A percentile compares a stretch with the other conserved stretches of the same genome.
Evolutionary conservation across 768 basidiomycete species (phyloP).

Genomic region (Suillus placidus): DNA sequence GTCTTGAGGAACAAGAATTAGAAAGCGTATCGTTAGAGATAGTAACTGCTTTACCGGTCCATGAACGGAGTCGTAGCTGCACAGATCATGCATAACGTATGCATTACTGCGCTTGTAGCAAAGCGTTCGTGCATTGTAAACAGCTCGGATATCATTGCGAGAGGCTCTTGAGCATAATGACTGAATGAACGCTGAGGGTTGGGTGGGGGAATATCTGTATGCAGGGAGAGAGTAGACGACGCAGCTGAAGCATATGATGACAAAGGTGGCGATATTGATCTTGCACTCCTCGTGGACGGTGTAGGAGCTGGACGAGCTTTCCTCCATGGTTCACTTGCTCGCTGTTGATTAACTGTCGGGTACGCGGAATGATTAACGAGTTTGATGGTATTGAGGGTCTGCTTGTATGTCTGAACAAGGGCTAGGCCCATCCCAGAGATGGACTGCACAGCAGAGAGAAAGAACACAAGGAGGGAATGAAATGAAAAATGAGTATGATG

Average conservation of each 20-base stretch:
- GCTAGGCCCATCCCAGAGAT: slow-evolving; percentile 71
- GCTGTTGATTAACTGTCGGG: not conserved
- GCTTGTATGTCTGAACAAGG: slow-evolving; percentile 69
- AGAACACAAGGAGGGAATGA: slow-evolving; percentile 61
- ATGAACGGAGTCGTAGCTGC: slow-evolving; percentile 55
- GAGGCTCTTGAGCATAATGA: slow-evolving; percentile 44
- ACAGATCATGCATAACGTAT: slow-evolving; percentile 49
- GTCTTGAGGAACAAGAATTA: slow-evolving; percentile 40
- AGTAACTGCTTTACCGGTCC: slow-evolving; percentile 50
- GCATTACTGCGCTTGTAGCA: slow-evolving; percentile 49
- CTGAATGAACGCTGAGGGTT: slow-evolving; percentile 13
- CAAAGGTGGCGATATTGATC: slow-evolving; percentile 11
- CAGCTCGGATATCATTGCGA: slow-evolving; percentile 53
- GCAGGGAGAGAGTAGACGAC: slow-evolving; percentile 27
- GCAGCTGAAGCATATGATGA: slow-evolving; percentile 25
- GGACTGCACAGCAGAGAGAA: slow-evolving; percentile 75
- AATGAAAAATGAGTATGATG: slow-evolving; percentile 44
- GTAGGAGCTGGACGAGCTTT: slow-evolving; percentile 4
- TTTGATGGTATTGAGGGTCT: slow-evolving; percentile 63
- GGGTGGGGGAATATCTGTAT: slow-evolving; percentile 13
- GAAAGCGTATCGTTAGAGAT: not conserved
- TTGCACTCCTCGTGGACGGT: slow-evolving; percentile 4
- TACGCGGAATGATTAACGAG: slow-evolving; percentile 53
- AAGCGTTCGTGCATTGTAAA: slow-evolving; percentile 51
- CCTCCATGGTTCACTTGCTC: slow-evolving; percentile 3